Conservation (phyloP, 805 yeast species). For the Candida methanosorbosa region DNA sequence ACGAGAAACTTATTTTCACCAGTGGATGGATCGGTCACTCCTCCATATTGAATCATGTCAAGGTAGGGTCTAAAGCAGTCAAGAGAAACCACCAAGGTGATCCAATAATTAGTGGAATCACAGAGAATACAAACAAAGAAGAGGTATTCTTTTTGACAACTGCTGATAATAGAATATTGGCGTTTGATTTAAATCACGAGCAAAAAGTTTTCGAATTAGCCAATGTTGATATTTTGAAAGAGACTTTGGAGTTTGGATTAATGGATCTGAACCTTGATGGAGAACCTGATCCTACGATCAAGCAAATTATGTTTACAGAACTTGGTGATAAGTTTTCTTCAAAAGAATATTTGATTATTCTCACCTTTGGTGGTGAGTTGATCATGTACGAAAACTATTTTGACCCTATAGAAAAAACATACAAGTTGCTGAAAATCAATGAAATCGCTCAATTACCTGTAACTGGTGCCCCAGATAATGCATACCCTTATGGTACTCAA, state of each 20-base stretch:
- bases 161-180: slow-evolving; percentile 66
- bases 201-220: slow-evolving; percentile 46
- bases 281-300: slow-evolving; percentile 66
- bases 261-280: slow-evolving; percentile 41
- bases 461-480: slow-evolving; percentile 77
- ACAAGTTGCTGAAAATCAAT: slow-evolving; percentile 32
- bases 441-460: slow-evolving; percentile 35
- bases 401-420: slow-evolving; percentile 29
- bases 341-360: slow-evolving; percentile 58
- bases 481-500: slow-evolving; percentile 58
- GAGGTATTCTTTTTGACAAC: slow-evolving; percentile 58
- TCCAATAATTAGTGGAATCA: slow-evolving; percentile 12
- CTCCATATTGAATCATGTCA: slow-evolving; percentile 34
- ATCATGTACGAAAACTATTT: slow-evolving; percentile 52
- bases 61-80: slow-evolving; percentile 18
- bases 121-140: slow-evolving; percentile 18
- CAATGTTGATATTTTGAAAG: slow-evolving; percentile 38
- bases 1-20: slow-evolving; percentile 38
- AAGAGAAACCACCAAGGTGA: slow-evolving; percentile 16
- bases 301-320: slow-evolving; percentile 54
- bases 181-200: slow-evolving; percentile 47
- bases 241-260: slow-evolving; percentile 30
- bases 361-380: slow-evolving; percentile 79
- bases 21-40: slow-evolving; percentile 57
- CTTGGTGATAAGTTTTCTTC: slow-evolving; percentile 50